Percentiles rank a stretch among this genome's conserved stretches.
Evolutionary conservation across 2,329 filamentous ascomycete species (phyloP).

Genomic region (Fusarium musae): DNA sequence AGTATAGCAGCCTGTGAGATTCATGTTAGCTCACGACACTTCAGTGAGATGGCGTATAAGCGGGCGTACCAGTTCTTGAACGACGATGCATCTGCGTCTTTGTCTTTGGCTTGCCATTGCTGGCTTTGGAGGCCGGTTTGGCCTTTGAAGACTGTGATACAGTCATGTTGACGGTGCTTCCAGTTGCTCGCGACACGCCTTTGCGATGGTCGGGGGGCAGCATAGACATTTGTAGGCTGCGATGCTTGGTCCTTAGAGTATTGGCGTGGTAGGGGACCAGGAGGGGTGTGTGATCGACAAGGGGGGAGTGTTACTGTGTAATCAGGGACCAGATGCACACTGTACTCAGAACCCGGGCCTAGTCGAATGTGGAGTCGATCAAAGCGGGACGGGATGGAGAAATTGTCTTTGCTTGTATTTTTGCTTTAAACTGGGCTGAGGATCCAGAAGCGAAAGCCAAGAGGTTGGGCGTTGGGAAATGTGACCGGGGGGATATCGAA

Average conservation of each 20-base stretch:
- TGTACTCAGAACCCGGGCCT: constrained; percentile 27
- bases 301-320: constrained; percentile 42
- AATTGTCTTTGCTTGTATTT: constrained; percentile 30
- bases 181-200: constrained; percentile 60
- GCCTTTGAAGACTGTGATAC: constrained; percentile 68
- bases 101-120: constrained; percentile 68
- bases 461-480: constrained; percentile 41
- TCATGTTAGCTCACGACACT: constrained; percentile 10
- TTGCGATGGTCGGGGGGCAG: constrained; percentile 70
- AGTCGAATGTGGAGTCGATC: constrained; percentile 40
- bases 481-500: constrained; percentile 35
- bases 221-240: constrained; percentile 69
- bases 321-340: not conserved
- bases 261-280: constrained; percentile 41
- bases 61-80: constrained; percentile 83
- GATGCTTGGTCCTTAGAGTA: constrained; percentile 49
- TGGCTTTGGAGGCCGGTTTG: constrained; percentile 66
- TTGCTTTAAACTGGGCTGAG: constrained; percentile 22
- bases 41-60: constrained; percentile 46
- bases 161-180: constrained; percentile 67
- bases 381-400: constrained; percentile 47
- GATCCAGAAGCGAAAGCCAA: constrained; percentile 39
- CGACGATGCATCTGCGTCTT: constrained; percentile 91
- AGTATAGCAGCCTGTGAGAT: constrained; percentile 70
- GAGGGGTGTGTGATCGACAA: constrained; percentile 39